Conservation (phyloP, 306 rosid species). For the Quercus glauca region DNA sequence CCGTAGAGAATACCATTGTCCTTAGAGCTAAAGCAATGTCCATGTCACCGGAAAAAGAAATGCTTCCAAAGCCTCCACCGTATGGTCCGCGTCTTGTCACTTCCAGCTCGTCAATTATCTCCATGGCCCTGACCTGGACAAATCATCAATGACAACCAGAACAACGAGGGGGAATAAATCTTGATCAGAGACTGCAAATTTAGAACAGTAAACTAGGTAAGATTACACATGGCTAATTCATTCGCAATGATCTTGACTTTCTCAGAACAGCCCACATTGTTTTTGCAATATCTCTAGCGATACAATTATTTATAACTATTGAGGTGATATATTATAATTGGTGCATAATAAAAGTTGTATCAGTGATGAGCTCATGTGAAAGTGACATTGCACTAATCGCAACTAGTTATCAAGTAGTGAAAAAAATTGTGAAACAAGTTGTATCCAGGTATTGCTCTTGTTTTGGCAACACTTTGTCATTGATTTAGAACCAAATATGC, state of each 20-base stretch:
- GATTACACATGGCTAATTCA: background rate
- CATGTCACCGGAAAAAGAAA: constrained; percentile 66
- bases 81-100: constrained; percentile 71
- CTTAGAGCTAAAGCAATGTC: constrained; percentile 80
- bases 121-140: constrained; percentile 86
- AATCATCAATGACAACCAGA: constrained; percentile 9
- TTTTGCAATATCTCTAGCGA: background rate
- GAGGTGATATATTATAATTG: too few relatives aligned
- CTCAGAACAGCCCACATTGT: background rate
- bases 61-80: constrained; percentile 73
- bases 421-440: too few relatives aligned
- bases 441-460: too few relatives aligned
- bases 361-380: too few relatives aligned
- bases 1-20: constrained; percentile 69
- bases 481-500: background rate
- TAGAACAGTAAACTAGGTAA: background rate
- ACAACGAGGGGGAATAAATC: constrained; percentile 4
- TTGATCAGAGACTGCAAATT: background rate
- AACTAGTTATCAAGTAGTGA: too few relatives aligned
- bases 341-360: too few relatives aligned
- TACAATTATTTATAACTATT: too few relatives aligned
- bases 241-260: background rate
- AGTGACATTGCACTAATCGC: too few relatives aligned
- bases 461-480: background rate
- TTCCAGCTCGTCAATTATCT: constrained; percentile 71